A percentile compares a stretch with the other conserved stretches of the same genome.
phyloP scores from a whole-genome alignment of 1,284 basidiomycete species.

The Trichosporon asahii region DNA sequence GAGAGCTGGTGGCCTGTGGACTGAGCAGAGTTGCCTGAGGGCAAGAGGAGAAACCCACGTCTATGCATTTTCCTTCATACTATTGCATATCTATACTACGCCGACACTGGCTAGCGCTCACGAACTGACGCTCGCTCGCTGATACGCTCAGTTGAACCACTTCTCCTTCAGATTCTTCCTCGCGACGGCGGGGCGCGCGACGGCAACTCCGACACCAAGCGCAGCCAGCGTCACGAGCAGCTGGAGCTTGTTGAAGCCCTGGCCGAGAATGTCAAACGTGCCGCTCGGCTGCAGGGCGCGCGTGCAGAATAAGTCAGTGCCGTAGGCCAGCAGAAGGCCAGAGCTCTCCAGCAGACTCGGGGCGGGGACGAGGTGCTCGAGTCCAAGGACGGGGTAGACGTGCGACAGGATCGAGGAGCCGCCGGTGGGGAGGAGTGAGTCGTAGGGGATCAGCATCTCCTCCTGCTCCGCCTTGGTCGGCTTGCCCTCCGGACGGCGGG shows the following conservation, averaged over 20 bases:
- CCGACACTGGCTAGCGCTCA: not conserved
- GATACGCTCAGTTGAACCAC: constrained; percentile 41
- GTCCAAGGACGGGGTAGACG: constrained; percentile 61
- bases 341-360: constrained; percentile 89
- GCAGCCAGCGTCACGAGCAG: constrained; percentile 76
- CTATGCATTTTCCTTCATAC: not conserved
- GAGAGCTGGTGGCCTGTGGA: not conserved
- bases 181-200: constrained; percentile 59
- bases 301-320: constrained; percentile 81
- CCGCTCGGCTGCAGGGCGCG: constrained; percentile 73
- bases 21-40: not conserved
- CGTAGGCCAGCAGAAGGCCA: constrained; percentile 78
- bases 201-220: constrained; percentile 66
- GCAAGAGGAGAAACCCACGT: not conserved
- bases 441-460: constrained; percentile 81
- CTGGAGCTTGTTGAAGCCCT: constrained; percentile 90
- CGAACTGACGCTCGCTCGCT: not conserved
- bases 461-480: constrained; percentile 74
- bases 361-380: constrained; percentile 64
- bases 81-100: not conserved
- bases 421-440: constrained; percentile 63
- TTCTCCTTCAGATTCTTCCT: constrained; percentile 43
- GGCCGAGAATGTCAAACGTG: constrained; percentile 88
- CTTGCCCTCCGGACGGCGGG: constrained; percentile 75
- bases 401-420: constrained; percentile 5